These are phyloP conservation scores for Colletotrichum sp. DNA, from an alignment of 2,329 filamentous ascomycete genomes.

Conservation along the genomic window DNA sequence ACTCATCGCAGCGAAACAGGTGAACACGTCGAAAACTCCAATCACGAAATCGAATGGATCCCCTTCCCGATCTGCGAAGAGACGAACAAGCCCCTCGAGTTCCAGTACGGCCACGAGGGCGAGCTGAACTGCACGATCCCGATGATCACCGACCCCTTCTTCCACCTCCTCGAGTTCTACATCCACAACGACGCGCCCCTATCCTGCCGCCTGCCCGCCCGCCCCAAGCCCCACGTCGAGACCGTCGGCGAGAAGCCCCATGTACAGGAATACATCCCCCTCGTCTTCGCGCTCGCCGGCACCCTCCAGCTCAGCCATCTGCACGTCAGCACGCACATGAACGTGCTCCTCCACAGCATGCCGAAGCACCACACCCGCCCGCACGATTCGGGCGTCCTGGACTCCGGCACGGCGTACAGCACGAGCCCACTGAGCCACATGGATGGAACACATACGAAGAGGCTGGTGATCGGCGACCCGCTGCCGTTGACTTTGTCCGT, in stretches of 20 bases:
- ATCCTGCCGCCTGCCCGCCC: conserved; percentile 85
- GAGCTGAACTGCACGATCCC: conserved; percentile 86
- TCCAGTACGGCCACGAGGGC: conserved; percentile 82
- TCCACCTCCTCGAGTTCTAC: conserved; percentile 95
- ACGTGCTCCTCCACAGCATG: conserved; percentile 80
- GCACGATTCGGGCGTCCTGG: conserved; percentile 78
- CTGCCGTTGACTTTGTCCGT: conserved; percentile 81
- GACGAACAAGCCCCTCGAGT: conserved; percentile 79
- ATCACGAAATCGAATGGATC: conserved; percentile 87
- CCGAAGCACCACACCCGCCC: conserved; percentile 67
- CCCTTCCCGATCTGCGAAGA: conserved; percentile 92
- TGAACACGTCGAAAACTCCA: conserved; percentile 83
- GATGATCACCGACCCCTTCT: conserved; percentile 79
- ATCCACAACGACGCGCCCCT: conserved; percentile 95
- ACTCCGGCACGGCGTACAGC: conserved; percentile 87
- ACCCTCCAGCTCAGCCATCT: conserved; percentile 88
- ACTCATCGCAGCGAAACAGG: conserved; percentile 72
- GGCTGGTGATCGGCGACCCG: conserved; percentile 86
- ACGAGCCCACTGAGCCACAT: conserved; percentile 73
- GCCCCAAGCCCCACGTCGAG: conserved; percentile 65
- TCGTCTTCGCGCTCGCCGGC: conserved; percentile 88
- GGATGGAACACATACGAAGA: conserved; percentile 57
- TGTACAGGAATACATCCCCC: conserved; percentile 73
- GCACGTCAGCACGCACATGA: conserved; percentile 88
- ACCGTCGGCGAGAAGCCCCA: conserved; percentile 55